Evolutionary conservation across 2,329 filamentous ascomycete genomes (phyloP).

Genomic region (Cadophora luteo-olivacea): DNA sequence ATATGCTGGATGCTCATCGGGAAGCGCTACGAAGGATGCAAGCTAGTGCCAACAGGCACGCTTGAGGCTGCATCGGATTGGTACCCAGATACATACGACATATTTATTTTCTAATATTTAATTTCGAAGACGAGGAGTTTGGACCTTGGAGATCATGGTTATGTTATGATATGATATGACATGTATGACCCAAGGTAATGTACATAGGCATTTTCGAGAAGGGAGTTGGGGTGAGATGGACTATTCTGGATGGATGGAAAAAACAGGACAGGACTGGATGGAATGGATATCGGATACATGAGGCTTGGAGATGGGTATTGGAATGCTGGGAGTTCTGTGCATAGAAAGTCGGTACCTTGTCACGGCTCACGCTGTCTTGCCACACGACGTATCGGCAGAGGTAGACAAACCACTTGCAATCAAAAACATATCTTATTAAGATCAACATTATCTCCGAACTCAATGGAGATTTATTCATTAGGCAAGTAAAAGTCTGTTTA

Average conservation of each 20-base stretch:
- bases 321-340: constrained; percentile 9
- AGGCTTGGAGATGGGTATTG: constrained; percentile 9
- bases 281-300: not conserved
- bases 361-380: constrained; percentile 9
- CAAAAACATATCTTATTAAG: not conserved
- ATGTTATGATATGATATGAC: constrained; percentile 5
- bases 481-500: not conserved
- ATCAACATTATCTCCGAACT: not conserved
- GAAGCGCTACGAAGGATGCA: constrained; percentile 86
- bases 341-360: constrained; percentile 7
- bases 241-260: not conserved
- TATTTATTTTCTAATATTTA: constrained; percentile 26
- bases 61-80: constrained; percentile 18
- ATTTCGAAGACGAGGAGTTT: constrained; percentile 6
- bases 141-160: constrained; percentile 9
- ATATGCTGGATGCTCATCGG: constrained; percentile 77
- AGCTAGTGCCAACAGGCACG: constrained; percentile 36
- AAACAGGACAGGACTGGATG: not conserved
- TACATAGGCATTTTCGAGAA: constrained; percentile 9
- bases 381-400: not conserved
- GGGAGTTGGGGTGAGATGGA: constrained; percentile 1
- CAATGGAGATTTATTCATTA: not conserved
- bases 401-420: not conserved
- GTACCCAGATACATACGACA: constrained; percentile 10
- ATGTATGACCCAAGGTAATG: constrained; percentile 9